Conservation (phyloP, 768 basidiomycete genomes). For the Tricholomella constricta region DNA sequence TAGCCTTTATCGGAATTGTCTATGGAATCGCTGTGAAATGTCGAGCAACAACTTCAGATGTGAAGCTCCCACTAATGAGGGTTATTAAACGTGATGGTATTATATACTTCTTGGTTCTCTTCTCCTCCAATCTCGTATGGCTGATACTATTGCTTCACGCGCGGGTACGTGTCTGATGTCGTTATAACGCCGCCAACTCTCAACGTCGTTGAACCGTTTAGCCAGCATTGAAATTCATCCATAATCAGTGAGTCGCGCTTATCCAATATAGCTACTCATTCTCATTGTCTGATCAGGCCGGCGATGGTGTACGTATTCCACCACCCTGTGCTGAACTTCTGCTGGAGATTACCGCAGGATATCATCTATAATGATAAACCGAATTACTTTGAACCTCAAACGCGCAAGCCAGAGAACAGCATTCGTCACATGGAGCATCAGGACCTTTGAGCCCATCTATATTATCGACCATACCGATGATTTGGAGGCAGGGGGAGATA, state of each 20-base stretch:
- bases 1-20: constrained; percentile 17
- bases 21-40: neutral
- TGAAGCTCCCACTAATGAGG: neutral
- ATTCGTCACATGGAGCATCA: constrained; percentile 11
- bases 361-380: constrained; percentile 21
- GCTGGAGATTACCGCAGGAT: neutral
- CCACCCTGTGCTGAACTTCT: neutral
- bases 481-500: too few species aligned
- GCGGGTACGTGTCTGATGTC: constrained; percentile 5
- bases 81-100: constrained; percentile 19
- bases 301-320: constrained; percentile 8
- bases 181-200: neutral
- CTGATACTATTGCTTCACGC: constrained; percentile 17
- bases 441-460: constrained; percentile 10
- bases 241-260: constrained; percentile 6
- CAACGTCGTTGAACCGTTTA: neutral
- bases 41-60: neutral
- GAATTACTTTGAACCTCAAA: constrained; percentile 21
- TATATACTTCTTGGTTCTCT: constrained; percentile 22
- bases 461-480: neutral
- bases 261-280: neutral
- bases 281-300: neutral
- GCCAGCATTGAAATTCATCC: constrained; percentile 8
- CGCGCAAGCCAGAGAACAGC: constrained; percentile 2
- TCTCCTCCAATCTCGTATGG: constrained; percentile 23